phyloP scores from a whole-genome alignment of 2,329 filamentous ascomycete species.

The Rhinocladiella mackenziei region DNA sequence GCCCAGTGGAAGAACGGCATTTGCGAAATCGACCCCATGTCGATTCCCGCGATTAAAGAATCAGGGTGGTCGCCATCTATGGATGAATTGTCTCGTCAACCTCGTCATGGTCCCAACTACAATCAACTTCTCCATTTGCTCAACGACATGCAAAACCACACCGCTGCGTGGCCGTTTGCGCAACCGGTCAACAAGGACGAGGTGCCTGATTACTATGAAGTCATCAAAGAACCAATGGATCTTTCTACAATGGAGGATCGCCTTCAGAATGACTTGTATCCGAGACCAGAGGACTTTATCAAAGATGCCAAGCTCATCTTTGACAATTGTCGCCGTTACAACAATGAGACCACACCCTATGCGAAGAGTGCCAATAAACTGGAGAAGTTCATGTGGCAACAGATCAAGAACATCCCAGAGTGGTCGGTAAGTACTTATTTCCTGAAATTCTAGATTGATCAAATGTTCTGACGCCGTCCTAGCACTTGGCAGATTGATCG shows the following conservation, averaged over 20 bases:
- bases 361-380: constrained; percentile 92
- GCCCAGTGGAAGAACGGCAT: constrained; percentile 77
- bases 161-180: constrained; percentile 89
- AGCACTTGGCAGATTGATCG: constrained; percentile 42
- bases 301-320: constrained; percentile 85
- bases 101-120: constrained; percentile 93
- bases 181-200: constrained; percentile 92
- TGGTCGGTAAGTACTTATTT: constrained; percentile 63
- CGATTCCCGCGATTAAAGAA: constrained; percentile 80
- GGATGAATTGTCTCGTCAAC: constrained; percentile 92
- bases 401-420: constrained; percentile 86
- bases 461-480: constrained; percentile 10
- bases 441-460: neutral
- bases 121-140: constrained; percentile 88
- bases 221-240: constrained; percentile 98
- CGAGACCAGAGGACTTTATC: constrained; percentile 87
- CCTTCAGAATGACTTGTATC: constrained; percentile 88
- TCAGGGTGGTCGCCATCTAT: constrained; percentile 96
- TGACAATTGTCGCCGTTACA: constrained; percentile 92
- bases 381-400: constrained; percentile 91
- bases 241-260: constrained; percentile 92
- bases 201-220: constrained; percentile 97
- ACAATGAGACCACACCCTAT: constrained; percentile 91
- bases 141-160: constrained; percentile 92
- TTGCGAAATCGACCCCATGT: constrained; percentile 74